Evolutionary conservation across 495 filamentous ascomycete genomes (phyloP), one percentile per base, ranked within the genome.

Genomic region (Tuber magnatum): DNA sequence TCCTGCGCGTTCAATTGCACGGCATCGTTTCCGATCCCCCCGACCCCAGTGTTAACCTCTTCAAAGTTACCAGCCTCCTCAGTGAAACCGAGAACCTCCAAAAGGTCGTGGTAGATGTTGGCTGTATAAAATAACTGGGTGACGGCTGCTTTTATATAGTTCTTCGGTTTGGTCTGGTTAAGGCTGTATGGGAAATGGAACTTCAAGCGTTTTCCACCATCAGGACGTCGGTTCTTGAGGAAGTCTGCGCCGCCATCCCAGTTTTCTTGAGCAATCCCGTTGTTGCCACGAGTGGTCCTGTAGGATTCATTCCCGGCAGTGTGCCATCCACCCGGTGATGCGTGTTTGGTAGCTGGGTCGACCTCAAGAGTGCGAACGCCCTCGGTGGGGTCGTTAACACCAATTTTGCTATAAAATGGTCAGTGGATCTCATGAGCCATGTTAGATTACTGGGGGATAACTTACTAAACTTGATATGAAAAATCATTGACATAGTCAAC

Each of bases 11-110:
- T 86, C 41, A 88, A 84, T 73, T 87, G 86, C 68, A 88, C 86
- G 75, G 85, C 85, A 77, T 88, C 87, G 56, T 81, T 82, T 35
- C 85, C 86, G 6, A 65, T 28, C 32, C 87, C 87, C 22, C 86
- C 86, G 39, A 79, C 68, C 73, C 84, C 84, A 79, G 85, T 83
- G 82, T 88, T 88, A 81, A 88, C 85, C 43, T 77, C 73, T 78
- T 88, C 84, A 81, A 88, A 88, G 81, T 88, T 88, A 8, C 87
- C 87, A 32, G 87, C 87, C 3, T 44, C 81, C 74, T 88, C 87
- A 44, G 81, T 87, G 81, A 88, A 88, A 22, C 87, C 87, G 14
- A 88, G 84, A 24, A 82, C 80, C 72, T 88, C 87, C 1, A 88
- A 82, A 10, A 88, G 81, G 69, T 88, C 87, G 78, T 88, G 87